Conservation (phyloP, 1,139 yeast genomes). For the Geotrichum europaeum region DNA sequence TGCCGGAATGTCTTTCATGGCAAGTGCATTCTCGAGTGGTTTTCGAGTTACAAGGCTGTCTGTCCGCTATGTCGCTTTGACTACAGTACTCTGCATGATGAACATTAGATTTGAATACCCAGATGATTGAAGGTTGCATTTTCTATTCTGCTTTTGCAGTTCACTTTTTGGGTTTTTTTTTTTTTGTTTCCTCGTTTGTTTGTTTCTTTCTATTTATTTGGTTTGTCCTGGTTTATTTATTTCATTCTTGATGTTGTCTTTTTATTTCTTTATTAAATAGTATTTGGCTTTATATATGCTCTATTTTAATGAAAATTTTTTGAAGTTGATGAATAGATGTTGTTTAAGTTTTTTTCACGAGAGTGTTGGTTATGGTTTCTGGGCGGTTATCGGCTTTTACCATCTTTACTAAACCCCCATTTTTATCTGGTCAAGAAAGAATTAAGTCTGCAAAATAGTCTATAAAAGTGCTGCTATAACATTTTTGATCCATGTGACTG, state of each 20-base stretch:
- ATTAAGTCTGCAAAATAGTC: too few relatives aligned
- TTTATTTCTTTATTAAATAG: not conserved
- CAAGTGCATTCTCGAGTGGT: constrained; percentile 12
- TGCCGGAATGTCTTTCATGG: constrained; percentile 12
- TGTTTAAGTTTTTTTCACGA: too few relatives aligned
- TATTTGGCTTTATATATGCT: too few relatives aligned
- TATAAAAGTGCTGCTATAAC: too few relatives aligned
- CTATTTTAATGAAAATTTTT: too few relatives aligned
- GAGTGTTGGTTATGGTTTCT: too few relatives aligned
- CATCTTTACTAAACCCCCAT: too few relatives aligned
- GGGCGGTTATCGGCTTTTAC: too few relatives aligned
- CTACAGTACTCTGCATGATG: constrained; percentile 2
- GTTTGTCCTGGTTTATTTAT: not conserved
- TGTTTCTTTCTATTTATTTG: not conserved
- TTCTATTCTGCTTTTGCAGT: not conserved
- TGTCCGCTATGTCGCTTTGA: constrained; percentile 15
- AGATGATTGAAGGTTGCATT: not conserved
- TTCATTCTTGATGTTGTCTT: not conserved
- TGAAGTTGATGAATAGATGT: too few relatives aligned
- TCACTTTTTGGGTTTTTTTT: not conserved
- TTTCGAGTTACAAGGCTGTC: constrained; percentile 10
- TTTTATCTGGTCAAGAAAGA: too few relatives aligned
- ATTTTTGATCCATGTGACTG: too few relatives aligned
- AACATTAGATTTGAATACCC: not conserved
- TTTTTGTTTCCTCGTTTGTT: not conserved